These are phyloP conservation scores for Solanum virginianum DNA, from an alignment of 257 asterid genomes.

Conservation along the genomic window DNA sequence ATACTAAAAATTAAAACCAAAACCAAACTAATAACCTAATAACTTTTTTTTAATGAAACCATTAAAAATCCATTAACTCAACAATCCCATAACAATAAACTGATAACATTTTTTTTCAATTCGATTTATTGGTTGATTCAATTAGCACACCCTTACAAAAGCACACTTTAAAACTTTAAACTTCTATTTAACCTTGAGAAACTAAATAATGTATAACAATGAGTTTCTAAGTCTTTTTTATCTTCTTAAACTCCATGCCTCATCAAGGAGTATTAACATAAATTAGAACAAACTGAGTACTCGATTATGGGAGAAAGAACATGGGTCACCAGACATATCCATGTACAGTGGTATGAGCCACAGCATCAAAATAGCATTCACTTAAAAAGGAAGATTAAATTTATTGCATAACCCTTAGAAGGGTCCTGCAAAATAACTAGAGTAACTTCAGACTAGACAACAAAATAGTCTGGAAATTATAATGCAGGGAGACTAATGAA, in stretches of 20 bases:
- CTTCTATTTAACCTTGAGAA: too few relatives aligned
- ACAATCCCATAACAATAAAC: too few relatives aligned
- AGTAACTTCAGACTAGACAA: neutral
- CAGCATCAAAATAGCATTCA: neutral
- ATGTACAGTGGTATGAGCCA: neutral
- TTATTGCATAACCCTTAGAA: neutral
- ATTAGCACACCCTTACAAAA: too few relatives aligned
- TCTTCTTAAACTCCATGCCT: neutral
- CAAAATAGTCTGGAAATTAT: neutral
- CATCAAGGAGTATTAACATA: neutral
- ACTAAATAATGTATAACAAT: too few relatives aligned
- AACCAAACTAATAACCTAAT: too few relatives aligned
- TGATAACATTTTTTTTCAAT: too few relatives aligned
- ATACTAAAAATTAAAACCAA: too few relatives aligned
- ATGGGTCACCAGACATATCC: neutral
- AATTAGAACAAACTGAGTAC: neutral
- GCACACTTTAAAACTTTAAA: too few relatives aligned
- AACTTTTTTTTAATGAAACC: too few relatives aligned
- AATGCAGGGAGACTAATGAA: neutral
- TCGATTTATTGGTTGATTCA: too few relatives aligned
- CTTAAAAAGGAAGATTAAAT: neutral
- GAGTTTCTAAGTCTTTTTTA: neutral
- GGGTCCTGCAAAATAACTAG: neutral
- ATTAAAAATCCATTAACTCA: too few relatives aligned
- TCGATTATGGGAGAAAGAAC: neutral